Evolutionary conservation across 306 rosid genomes (phyloP).

Genomic region (Cicer cuneatum): DNA sequence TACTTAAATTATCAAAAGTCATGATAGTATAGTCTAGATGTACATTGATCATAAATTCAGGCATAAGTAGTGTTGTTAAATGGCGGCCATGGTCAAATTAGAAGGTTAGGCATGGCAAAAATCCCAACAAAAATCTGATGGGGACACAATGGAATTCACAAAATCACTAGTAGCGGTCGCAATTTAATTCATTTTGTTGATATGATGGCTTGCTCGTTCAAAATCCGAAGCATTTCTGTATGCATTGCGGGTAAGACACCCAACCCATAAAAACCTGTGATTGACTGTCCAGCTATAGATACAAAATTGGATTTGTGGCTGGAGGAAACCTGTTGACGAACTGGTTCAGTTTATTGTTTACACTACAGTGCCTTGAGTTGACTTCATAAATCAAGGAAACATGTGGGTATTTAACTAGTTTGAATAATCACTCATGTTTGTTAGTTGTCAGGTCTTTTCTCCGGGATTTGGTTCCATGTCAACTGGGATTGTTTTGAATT

Average conservation of each 20-base stretch:
- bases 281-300: slow-evolving; percentile 15
- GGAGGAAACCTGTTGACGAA: slow-evolving; percentile 16
- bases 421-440: slow-evolving; percentile 17
- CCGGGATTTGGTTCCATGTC: slow-evolving; percentile 14
- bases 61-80: not conserved
- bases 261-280: not conserved
- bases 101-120: no score
- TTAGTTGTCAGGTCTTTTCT: slow-evolving; percentile 12
- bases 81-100: no score
- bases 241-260: not conserved
- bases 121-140: no score
- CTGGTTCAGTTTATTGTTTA: slow-evolving; percentile 25
- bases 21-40: not conserved
- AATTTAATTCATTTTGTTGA: no score
- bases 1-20: not conserved
- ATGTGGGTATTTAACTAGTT: slow-evolving; percentile 19
- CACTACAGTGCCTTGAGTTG: slow-evolving; percentile 1
- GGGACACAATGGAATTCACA: not conserved
- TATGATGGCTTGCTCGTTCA: not conserved
- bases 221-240: not conserved
- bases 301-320: not conserved
- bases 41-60: not conserved
- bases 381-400: slow-evolving; percentile 5
- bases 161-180: not conserved
- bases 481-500: slow-evolving; percentile 8